Conservation (phyloP, 352 stramenopile genomes). For the Phytophthora macrochlamydospora region DNA sequence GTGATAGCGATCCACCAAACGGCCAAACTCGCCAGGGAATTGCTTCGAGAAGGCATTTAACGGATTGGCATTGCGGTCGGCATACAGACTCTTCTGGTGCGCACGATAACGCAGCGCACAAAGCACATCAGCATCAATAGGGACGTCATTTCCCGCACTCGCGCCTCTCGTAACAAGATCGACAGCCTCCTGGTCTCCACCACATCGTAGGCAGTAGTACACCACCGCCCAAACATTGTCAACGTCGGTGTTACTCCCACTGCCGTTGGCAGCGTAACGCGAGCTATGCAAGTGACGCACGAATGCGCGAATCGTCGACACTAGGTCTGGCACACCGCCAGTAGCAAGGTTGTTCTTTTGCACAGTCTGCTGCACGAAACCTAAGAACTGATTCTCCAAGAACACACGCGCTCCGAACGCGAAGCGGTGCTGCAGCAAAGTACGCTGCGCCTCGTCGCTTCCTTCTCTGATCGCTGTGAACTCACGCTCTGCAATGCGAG, state of each 20-base stretch:
- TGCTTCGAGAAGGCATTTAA: constrained; percentile 70
- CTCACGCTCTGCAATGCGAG: constrained; percentile 61
- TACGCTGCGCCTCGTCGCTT: constrained; percentile 41
- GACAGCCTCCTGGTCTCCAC: constrained; percentile 71
- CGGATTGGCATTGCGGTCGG: constrained; percentile 36
- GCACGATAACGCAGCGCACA: constrained; percentile 65
- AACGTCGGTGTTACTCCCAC: constrained; percentile 34
- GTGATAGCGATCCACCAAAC: constrained; percentile 72
- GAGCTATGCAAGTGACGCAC: constrained; percentile 80
- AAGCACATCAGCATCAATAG: constrained; percentile 64
- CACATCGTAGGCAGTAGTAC: constrained; percentile 84
- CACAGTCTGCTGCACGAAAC: constrained; percentile 81
- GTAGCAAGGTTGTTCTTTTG: constrained; percentile 76
- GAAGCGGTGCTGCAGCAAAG: constrained; percentile 57
- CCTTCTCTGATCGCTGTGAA: constrained; percentile 43
- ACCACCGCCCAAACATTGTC: constrained; percentile 79
- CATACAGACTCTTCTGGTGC: constrained; percentile 59
- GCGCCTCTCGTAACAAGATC: constrained; percentile 54
- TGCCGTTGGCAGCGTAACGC: constrained; percentile 50
- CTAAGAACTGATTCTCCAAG: constrained; percentile 78
- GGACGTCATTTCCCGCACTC: constrained; percentile 40
- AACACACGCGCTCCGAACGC: constrained; percentile 75
- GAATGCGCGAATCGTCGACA: constrained; percentile 79
- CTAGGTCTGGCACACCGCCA: constrained; percentile 68
- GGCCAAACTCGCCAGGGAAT: constrained; percentile 65